Base-by-base conservation (phyloP, 2,329 filamentous ascomycete species). In the Stagonosporopsis cucurbitacearum region DNA sequence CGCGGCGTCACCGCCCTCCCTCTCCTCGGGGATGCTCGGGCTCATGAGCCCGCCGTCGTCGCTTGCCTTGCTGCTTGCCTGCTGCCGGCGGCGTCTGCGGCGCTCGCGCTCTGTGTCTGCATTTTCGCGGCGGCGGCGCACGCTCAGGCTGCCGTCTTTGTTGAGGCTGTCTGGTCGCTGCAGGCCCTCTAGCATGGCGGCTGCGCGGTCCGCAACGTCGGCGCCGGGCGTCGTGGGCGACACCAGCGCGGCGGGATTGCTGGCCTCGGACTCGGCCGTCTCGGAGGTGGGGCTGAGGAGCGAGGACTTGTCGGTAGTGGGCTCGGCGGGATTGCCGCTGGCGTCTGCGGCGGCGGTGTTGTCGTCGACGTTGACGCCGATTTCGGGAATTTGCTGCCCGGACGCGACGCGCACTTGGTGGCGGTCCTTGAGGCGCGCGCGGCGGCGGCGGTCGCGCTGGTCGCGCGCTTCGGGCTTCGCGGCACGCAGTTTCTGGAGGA, bases 401-500 rank as follows among this genome's bases (percentile, higher is more conserved):
- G 89, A 94, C 15, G 94, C 92, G 48, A 97, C 86, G 58, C 94
- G 90, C 28, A 95, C 90, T 77, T 96, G 91, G 71, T 97, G 92
- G 25, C 88, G 84, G 71, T 96, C 93, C 84, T 96, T 96, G 66
- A 98, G 84, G 50, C 94, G 84, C 35, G 93, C 92, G 63, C 94
- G 86, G 55, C 94, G 86, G 60, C 95, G 87, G 66, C 92, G 87
- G 75, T 98, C 95, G 70, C 94, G 86, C 75, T 96, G 90, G 74
- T 97, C 93, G 74, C 91, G 84, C 25, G 91, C 86, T 78, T 96
- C 91, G 26, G 95, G 94, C 52, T 93, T 94, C 1, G 95, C 95
- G 52, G 92, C 93, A 54, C 95, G 89, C 52, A 99, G 81, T 78
- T 98, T 98, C 85, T 97, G 92, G 44, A 99, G 85, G 22, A 99